Evolutionary conservation across 352 stramenopile species (phyloP).

Genomic region (Phytophthora podocarpi): DNA sequence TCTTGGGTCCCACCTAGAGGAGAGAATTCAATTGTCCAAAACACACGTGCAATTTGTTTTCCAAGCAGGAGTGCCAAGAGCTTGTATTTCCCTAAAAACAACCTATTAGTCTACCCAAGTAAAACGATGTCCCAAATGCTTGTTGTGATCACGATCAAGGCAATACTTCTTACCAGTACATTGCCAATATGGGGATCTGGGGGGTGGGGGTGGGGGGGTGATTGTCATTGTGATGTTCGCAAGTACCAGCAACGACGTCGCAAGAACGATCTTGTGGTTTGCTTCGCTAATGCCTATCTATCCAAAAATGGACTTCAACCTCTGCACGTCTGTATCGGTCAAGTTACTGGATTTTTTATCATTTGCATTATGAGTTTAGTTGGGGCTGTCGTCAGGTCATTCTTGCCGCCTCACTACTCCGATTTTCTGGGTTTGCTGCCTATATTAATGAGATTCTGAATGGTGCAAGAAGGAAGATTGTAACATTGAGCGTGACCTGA

Average conservation of each 20-base stretch:
- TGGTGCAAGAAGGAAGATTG: constrained; percentile 7
- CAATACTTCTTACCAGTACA: background rate
- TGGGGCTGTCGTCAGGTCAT: background rate
- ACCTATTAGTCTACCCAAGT: background rate
- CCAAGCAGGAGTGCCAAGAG: too few species aligned
- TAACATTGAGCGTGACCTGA: too few species aligned
- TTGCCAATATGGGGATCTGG: constrained; percentile 2
- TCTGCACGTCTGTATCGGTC: constrained; percentile 1
- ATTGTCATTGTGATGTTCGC: constrained; percentile 21
- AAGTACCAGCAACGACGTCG: constrained; percentile 29
- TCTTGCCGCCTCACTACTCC: background rate
- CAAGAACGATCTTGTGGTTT: constrained; percentile 22
- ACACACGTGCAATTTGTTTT: too few species aligned
- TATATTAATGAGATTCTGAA: background rate
- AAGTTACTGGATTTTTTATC: background rate
- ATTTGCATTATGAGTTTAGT: constrained; percentile 2
- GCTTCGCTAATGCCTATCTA: constrained; percentile 18
- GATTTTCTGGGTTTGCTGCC: constrained; percentile 2
- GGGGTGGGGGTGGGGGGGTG: too few species aligned
- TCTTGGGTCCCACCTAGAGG: too few species aligned
- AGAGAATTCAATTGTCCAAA: too few species aligned
- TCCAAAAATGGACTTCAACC: background rate
- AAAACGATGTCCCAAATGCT: background rate
- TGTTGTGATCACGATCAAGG: background rate
- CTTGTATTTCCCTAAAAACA: too few species aligned